Percentiles rank a stretch among this genome's conserved stretches.
Conservation (phyloP, 1,284 basidiomycete genomes). For the Ustilago tritici region DNA sequence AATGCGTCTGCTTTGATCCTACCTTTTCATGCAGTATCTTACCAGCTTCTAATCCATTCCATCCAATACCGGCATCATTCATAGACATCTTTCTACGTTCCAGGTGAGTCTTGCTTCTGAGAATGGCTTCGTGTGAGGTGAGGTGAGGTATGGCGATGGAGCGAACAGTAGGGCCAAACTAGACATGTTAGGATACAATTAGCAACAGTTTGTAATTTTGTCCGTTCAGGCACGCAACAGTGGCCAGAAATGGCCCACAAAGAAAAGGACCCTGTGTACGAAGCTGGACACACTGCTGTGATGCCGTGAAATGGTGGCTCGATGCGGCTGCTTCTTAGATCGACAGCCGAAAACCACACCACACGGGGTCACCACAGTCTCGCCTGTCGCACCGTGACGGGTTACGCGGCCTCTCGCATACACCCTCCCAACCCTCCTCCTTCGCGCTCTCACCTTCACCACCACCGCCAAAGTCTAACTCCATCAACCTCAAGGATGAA, state of each 20-base stretch:
- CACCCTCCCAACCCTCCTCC: not conserved
- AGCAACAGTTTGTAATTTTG: not conserved
- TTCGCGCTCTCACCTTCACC: constrained; percentile 9
- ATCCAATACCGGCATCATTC: not conserved
- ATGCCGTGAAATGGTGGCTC: constrained; percentile 8
- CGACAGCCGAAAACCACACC: constrained; percentile 3
- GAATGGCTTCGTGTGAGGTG: not conserved
- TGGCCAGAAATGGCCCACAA: not conserved
- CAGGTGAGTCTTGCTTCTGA: not conserved
- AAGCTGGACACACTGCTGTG: constrained; percentile 8
- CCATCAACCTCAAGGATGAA: constrained; percentile 21
- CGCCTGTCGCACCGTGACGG: not conserved
- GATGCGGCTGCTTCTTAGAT: constrained; percentile 19
- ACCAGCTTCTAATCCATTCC: not conserved
- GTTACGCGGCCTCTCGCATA: constrained; percentile 7
- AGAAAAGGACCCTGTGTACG: not conserved
- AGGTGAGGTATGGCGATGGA: not conserved
- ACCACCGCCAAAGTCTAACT: not conserved
- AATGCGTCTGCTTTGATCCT: constrained; percentile 44
- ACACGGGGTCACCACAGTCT: not conserved
- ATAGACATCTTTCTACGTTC: not conserved
- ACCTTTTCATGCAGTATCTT: not conserved
- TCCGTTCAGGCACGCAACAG: constrained; percentile 18
- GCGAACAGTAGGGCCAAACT: not conserved
- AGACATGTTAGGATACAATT: not conserved